Evolutionary conservation across 495 filamentous ascomycete species (phyloP).

Genomic region (Diplogelasinospora grovesii): DNA sequence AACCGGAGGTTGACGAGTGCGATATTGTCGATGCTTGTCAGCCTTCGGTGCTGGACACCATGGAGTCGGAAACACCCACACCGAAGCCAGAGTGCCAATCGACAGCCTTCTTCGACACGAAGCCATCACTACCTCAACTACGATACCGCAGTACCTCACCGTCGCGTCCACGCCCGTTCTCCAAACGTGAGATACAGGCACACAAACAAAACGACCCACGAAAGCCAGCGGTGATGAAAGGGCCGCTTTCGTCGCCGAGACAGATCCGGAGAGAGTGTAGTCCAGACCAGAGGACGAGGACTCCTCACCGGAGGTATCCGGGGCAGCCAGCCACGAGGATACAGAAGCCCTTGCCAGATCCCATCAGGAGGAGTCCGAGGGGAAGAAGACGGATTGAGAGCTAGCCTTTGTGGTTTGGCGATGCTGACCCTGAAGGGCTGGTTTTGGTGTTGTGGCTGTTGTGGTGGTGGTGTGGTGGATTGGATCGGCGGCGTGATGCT

Average conservation of each 20-base stretch:
- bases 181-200: conserved; percentile 11
- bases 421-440: conserved; percentile 12
- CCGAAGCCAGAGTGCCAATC: conserved; percentile 27
- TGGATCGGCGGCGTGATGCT: no score
- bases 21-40: no score
- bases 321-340: conserved; percentile 30
- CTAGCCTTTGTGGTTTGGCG: conserved; percentile 12
- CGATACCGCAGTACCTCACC: conserved; percentile 26
- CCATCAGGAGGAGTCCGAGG: conserved; percentile 26
- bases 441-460: conserved; percentile 18
- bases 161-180: conserved; percentile 21
- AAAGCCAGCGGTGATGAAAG: conserved; percentile 8
- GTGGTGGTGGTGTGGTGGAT: conserved; percentile 14
- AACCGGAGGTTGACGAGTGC: conserved; percentile 1
- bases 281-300: conserved; percentile 23
- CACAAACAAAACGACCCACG: conserved; percentile 20
- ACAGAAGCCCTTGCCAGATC: conserved; percentile 32
- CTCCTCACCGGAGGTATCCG: no score
- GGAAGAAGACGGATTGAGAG: conserved; percentile 22
- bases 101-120: conserved; percentile 25
- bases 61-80: conserved; percentile 34
- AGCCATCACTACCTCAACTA: conserved; percentile 18
- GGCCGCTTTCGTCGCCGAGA: conserved; percentile 6
- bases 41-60: conserved; percentile 7
- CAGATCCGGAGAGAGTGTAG: conserved; percentile 21